Evolutionary conservation across 139 green algal species (phyloP).

Genomic region (Raphidocelis subcapitata): DNA sequence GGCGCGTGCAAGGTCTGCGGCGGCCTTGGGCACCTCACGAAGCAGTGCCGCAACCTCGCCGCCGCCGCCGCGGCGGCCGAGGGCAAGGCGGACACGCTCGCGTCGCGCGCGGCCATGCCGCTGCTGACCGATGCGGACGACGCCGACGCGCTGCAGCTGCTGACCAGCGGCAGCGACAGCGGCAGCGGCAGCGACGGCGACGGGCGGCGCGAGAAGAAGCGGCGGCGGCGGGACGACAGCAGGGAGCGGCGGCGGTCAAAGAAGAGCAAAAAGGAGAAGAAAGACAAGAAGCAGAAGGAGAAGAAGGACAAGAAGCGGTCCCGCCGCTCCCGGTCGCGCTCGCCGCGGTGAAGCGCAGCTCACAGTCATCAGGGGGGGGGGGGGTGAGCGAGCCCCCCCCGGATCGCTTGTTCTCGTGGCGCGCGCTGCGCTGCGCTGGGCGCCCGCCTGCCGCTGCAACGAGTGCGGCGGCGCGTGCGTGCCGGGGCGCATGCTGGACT

Average conservation of each 20-base stretch:
- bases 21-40: slow-evolving; percentile 84
- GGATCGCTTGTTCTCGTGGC: no score
- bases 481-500: no score
- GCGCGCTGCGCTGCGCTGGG: no score
- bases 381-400: no score
- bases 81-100: slow-evolving; percentile 6
- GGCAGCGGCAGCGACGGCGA: slow-evolving; percentile 25
- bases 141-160: slow-evolving; percentile 7
- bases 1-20: slow-evolving; percentile 85
- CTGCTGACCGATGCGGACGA: slow-evolving; percentile 27
- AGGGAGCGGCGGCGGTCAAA: slow-evolving; percentile 39
- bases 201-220: slow-evolving; percentile 18
- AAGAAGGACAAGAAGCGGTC: slow-evolving; percentile 37
- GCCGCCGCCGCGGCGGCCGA: slow-evolving; percentile 15
- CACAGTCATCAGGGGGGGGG: neutral
- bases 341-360: neutral
- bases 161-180: slow-evolving; percentile 20
- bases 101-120: neutral
- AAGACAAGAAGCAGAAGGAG: slow-evolving; percentile 30
- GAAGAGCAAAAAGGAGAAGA: slow-evolving; percentile 24
- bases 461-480: no score
- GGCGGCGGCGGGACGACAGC: slow-evolving; percentile 1
- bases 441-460: no score
- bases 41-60: slow-evolving; percentile 69
- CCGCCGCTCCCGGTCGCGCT: neutral